Conservation (phyloP, 208 protist genomes). For the Trypanosoma grayi region DNA sequence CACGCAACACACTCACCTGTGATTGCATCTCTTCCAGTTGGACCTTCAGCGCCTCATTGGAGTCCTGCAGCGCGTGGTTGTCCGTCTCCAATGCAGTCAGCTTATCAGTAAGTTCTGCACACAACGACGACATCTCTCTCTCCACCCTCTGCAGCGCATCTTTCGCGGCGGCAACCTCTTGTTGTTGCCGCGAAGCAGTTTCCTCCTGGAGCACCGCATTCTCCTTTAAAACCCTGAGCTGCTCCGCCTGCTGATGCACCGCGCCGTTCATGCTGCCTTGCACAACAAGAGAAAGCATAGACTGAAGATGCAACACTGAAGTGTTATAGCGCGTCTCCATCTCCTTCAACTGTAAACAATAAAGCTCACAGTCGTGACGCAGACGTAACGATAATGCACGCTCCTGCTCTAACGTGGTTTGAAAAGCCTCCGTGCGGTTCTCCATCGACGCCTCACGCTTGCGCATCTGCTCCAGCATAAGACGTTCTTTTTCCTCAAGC, state of each 20-base stretch:
- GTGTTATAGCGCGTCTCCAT: background rate
- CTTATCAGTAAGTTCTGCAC: slow-evolving; percentile 15
- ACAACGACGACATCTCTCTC: background rate
- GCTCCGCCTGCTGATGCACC: background rate
- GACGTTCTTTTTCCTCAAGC: slow-evolving; percentile 25
- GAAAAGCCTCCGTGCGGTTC: slow-evolving; percentile 16
- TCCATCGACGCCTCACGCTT: slow-evolving; percentile 18
- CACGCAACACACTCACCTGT: background rate
- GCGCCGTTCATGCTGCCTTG: background rate
- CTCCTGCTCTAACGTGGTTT: slow-evolving; percentile 8
- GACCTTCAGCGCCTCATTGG: background rate
- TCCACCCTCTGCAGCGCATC: background rate
- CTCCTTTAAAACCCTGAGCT: background rate
- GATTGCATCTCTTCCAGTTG: slow-evolving; percentile 23
- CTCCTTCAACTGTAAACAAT: background rate
- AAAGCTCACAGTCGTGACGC: background rate
- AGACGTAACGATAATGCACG: background rate
- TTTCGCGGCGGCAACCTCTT: background rate
- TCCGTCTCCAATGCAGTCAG: slow-evolving; percentile 21
- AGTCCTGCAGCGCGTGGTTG: background rate
- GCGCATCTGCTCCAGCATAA: slow-evolving; percentile 27
- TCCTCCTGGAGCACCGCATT: no score
- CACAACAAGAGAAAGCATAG: no score
- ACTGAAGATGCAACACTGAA: no score
- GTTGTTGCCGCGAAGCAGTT: no score